phyloP scores from a whole-genome alignment of 257 asterid genomes.

The Capsicum chinense region DNA sequence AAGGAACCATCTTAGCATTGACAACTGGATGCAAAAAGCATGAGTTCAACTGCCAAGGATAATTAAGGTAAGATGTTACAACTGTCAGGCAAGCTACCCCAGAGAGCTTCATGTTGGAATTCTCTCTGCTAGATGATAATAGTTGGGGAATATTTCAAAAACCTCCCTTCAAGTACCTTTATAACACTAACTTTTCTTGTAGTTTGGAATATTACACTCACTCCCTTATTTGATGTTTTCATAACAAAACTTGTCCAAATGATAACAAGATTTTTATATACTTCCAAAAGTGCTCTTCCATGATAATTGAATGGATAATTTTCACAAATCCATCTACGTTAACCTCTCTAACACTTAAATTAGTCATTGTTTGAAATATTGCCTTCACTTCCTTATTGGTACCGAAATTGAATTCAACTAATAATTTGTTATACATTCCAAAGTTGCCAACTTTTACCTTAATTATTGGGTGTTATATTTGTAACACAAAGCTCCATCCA shows the following conservation, averaged over 20 bases:
- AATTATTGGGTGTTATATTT: neutral
- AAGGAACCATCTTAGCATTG: constrained; percentile 23
- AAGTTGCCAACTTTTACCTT: neutral
- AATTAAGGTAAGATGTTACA: neutral
- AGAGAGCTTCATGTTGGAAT: constrained; percentile 20
- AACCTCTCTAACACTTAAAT: neutral
- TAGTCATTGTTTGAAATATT: neutral
- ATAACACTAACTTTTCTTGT: constrained; percentile 5
- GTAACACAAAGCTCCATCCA: neutral
- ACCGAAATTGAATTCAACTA: neutral
- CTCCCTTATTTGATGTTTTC: neutral
- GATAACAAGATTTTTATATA: neutral
- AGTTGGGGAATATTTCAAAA: neutral
- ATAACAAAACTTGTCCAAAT: neutral
- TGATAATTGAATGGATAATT: neutral
- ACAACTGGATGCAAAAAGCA: neutral
- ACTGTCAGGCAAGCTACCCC: constrained; percentile 8
- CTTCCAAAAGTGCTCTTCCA: neutral
- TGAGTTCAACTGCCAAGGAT: constrained; percentile 24
- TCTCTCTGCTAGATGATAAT: neutral
- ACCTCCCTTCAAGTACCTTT: constrained; percentile 18
- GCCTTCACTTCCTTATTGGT: neutral
- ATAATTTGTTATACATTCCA: neutral
- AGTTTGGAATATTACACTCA: neutral
- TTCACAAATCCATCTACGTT: neutral